Conservation (phyloP, 805 yeast genomes). For the Babjeviella inositovora region DNA sequence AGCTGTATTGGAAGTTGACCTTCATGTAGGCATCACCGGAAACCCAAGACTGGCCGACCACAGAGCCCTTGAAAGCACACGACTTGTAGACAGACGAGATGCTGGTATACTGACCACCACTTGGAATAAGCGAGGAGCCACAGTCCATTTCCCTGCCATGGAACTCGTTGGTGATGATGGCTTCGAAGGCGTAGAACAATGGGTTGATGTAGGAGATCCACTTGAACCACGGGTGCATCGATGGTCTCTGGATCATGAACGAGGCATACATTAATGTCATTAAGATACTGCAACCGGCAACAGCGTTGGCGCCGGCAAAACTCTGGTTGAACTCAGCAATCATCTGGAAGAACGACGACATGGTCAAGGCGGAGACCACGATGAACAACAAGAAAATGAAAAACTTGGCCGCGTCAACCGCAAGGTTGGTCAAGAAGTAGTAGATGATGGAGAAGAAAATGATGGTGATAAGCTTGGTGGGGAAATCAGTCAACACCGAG, state of each 20-base stretch:
- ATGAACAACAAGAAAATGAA: slow-evolving; percentile 4
- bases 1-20: slow-evolving; percentile 30
- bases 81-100: slow-evolving; percentile 20
- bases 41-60: slow-evolving; percentile 33
- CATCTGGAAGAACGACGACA: slow-evolving; percentile 3
- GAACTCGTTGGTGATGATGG: slow-evolving; percentile 23
- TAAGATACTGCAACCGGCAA: slow-evolving; percentile 2
- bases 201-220: slow-evolving; percentile 7
- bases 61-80: slow-evolving; percentile 48
- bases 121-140: slow-evolving; percentile 22
- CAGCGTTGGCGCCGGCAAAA: slow-evolving; percentile 1
- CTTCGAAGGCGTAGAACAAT: slow-evolving; percentile 39
- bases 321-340: slow-evolving; percentile 2
- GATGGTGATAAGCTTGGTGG: slow-evolving; percentile 10
- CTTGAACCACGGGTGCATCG: slow-evolving; percentile 16
- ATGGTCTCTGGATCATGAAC: slow-evolving; percentile 5
- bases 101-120: slow-evolving; percentile 34
- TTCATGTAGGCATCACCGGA: slow-evolving; percentile 42
- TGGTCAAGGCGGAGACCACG: slow-evolving; percentile 2
- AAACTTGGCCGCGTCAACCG: slow-evolving; percentile 3
- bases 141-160: slow-evolving; percentile 13
- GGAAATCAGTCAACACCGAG: slow-evolving; percentile 18
- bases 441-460: slow-evolving; percentile 5
- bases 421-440: slow-evolving; percentile 11
- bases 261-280: slow-evolving; percentile 4